These are phyloP conservation scores for Neurospora crassa DNA, from an alignment of 2,329 filamentous ascomycete species.

Conservation along the genomic window DNA sequence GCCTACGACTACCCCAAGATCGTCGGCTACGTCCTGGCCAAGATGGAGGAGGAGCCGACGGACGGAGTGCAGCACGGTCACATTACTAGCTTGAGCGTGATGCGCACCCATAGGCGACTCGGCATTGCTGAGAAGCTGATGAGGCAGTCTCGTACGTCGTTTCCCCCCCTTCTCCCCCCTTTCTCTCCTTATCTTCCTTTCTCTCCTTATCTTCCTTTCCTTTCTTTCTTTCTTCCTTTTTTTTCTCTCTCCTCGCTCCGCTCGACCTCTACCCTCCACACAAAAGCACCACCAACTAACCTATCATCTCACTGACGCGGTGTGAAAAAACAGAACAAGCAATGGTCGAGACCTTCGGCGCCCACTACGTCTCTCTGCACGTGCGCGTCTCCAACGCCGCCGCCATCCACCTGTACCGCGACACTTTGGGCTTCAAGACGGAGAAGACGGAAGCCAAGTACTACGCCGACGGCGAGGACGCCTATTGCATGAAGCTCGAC, in stretches of 20 bases:
- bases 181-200: background rate
- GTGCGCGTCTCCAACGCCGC: slow-evolving; percentile 91
- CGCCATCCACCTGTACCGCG: slow-evolving; percentile 83
- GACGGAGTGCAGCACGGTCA: slow-evolving; percentile 91
- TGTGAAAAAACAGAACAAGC: slow-evolving; percentile 57
- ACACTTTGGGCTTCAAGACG: slow-evolving; percentile 81
- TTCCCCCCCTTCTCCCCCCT: background rate
- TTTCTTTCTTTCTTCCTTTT: background rate
- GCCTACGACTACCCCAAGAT: slow-evolving; percentile 92
- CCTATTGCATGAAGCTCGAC: slow-evolving; percentile 87
- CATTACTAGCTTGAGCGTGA: slow-evolving; percentile 90
- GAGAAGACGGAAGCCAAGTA: slow-evolving; percentile 83
- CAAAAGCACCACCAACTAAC: background rate
- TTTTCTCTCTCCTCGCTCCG: background rate
- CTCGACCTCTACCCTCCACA: background rate
- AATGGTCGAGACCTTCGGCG: slow-evolving; percentile 92
- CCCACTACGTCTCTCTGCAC: slow-evolving; percentile 89
- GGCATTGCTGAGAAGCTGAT: slow-evolving; percentile 97
- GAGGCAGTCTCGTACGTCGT: slow-evolving; percentile 77
- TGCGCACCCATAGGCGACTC: slow-evolving; percentile 85
- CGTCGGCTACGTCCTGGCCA: slow-evolving; percentile 96
- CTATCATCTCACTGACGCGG: no score
- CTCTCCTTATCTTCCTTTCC: background rate
- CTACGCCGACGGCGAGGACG: slow-evolving; percentile 97
- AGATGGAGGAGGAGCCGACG: slow-evolving; percentile 97